Percentiles rank a stretch among this genome's conserved stretches.
These are phyloP conservation scores for Bryum argenteum DNA, from an alignment of 225 moss, liverwort and hornwort species.

Conservation along the genomic window DNA sequence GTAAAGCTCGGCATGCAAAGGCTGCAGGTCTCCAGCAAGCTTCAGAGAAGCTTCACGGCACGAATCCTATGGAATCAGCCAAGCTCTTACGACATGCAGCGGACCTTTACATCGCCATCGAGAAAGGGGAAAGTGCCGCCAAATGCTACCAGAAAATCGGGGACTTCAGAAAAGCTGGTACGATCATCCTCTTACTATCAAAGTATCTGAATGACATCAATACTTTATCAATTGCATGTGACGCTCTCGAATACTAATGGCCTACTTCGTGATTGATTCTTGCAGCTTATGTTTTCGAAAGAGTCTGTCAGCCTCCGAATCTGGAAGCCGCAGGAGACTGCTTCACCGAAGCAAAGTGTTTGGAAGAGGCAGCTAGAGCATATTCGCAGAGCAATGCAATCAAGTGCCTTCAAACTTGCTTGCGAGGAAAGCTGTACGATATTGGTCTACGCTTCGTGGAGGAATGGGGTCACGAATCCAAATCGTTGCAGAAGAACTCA, in stretches of 20 bases:
- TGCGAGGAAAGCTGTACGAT: conserved; percentile 47
- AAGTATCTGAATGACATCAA: too few species aligned
- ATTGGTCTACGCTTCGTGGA: conserved; percentile 31
- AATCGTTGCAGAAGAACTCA: background rate
- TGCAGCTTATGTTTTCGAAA: conserved; percentile 34
- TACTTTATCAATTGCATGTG: too few species aligned
- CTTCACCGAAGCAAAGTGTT: conserved; percentile 43
- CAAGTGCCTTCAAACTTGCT: conserved; percentile 47
- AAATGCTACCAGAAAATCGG: conserved; percentile 45
- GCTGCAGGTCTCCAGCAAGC: conserved; percentile 52
- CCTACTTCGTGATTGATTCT: background rate
- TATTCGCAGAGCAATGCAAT: conserved; percentile 22
- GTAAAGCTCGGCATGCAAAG: conserved; percentile 42
- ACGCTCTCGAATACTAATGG: background rate
- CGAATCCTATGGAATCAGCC: conserved; percentile 26
- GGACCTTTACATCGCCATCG: conserved; percentile 30
- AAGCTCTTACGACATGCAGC: conserved; percentile 42
- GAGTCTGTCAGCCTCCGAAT: conserved; percentile 47
- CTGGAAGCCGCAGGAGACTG: conserved; percentile 53
- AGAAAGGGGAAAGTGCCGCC: conserved; percentile 47
- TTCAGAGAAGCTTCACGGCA: conserved; percentile 26
- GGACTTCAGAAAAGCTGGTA: conserved; percentile 51
- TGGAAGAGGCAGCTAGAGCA: conserved; percentile 45
- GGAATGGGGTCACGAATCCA: conserved; percentile 29
- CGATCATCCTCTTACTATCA: background rate